Conservation (phyloP, 148 eudicot genomes). For the Vaccinium myrtillus region DNA sequence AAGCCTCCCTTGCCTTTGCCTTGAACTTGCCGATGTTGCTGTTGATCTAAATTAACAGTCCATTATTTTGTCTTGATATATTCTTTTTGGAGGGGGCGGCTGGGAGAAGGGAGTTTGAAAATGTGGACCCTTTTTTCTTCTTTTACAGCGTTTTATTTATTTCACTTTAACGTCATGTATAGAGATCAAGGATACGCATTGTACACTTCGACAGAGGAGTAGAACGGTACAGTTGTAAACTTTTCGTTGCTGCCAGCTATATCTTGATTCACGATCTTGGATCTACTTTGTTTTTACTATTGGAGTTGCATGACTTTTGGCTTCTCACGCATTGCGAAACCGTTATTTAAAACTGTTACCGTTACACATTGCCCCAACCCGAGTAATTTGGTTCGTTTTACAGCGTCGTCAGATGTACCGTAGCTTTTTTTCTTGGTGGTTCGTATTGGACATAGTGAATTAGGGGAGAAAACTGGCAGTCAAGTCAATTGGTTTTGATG, state of each 20-base stretch:
- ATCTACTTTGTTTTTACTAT: neutral
- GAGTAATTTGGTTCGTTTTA: too few species aligned
- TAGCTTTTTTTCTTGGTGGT: too few species aligned
- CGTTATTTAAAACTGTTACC: too few species aligned
- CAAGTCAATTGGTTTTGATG: too few species aligned
- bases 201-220: neutral
- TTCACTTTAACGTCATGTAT: neutral
- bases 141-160: neutral
- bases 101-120: neutral
- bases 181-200: neutral
- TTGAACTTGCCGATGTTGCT: conserved; percentile 23
- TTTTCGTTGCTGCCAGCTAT: neutral
- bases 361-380: too few species aligned
- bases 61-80: neutral
- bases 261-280: neutral
- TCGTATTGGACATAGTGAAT: too few species aligned
- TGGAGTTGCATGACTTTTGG: neutral
- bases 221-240: neutral
- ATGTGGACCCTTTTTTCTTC: neutral
- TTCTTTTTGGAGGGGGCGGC: neutral
- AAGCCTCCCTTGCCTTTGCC: conserved; percentile 86
- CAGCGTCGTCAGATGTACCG: too few species aligned
- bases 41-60: neutral
- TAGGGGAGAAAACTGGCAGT: too few species aligned
- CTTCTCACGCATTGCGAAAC: too few species aligned